These are phyloP conservation scores for Puccinia horiana DNA, from an alignment of 1,284 basidiomycete genomes.

Conservation along the genomic window DNA sequence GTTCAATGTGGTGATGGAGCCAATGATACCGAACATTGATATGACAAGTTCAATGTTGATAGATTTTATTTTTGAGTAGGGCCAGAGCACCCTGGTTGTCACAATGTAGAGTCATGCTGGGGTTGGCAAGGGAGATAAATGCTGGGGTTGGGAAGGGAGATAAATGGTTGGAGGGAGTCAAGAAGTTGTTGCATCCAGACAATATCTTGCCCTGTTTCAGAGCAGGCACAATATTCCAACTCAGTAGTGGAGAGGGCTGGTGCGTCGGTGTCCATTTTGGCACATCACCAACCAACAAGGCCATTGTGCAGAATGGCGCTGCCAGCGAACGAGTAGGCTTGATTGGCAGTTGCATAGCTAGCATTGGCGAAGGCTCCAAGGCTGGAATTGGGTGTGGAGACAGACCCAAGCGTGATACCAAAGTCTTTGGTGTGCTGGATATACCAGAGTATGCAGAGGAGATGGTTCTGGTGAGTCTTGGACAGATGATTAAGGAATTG, in stretches of 20 bases:
- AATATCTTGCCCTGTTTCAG: not conserved
- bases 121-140: no score
- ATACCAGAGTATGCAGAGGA: not conserved
- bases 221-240: not conserved
- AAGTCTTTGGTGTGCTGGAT: not conserved
- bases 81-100: not conserved
- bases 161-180: not conserved
- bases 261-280: not conserved
- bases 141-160: no score
- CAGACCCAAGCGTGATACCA: not conserved
- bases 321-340: no score
- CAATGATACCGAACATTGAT: not conserved
- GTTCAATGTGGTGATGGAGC: not conserved
- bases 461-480: no score
- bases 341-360: not conserved
- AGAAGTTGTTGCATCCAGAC: not conserved
- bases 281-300: not conserved
- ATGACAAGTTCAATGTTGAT: not conserved
- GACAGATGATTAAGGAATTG: constrained; percentile 2
- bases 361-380: no score
- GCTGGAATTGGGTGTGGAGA: no score
- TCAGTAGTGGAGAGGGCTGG: not conserved
- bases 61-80: not conserved
- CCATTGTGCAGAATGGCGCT: not conserved
- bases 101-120: not conserved